Evolutionary conservation across 768 basidiomycete species (phyloP).

Genomic region (Crucibulum laeve): DNA sequence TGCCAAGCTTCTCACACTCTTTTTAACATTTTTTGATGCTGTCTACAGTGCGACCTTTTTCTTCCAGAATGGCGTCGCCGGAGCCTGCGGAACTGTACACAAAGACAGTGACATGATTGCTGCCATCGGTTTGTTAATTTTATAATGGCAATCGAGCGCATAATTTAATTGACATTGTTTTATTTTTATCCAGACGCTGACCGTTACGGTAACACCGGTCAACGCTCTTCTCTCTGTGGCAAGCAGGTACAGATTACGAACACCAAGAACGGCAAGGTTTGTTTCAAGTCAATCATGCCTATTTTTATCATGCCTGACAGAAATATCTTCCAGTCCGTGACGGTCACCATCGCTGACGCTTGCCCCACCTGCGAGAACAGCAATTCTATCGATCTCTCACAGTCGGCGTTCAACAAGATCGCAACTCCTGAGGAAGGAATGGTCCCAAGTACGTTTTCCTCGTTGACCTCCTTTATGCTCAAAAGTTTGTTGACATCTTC

Average conservation of each 20-base stretch:
- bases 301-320: conserved; percentile 1
- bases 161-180: neutral
- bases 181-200: conserved; percentile 38
- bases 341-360: conserved; percentile 67
- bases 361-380: conserved; percentile 73
- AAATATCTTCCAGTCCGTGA: conserved; percentile 30
- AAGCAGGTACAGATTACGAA: conserved; percentile 61
- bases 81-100: conserved; percentile 71
- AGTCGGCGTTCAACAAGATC: conserved; percentile 59
- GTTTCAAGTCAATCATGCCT: conserved; percentile 5
- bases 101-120: conserved; percentile 54
- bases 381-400: conserved; percentile 75
- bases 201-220: conserved; percentile 46
- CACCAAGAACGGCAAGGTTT: conserved; percentile 46
- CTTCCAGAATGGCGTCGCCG: conserved; percentile 67
- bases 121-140: conserved; percentile 50
- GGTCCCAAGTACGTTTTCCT: conserved; percentile 46
- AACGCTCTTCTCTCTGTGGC: conserved; percentile 59
- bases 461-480: neutral
- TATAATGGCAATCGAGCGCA: neutral
- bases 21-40: conserved; percentile 7
- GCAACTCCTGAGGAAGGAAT: conserved; percentile 44
- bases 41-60: conserved; percentile 56
- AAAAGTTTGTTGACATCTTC: conserved; percentile 7
- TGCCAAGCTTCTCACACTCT: conserved; percentile 6